Evolutionary conservation across 78 protist species (phyloP), one percentile per base, ranked within the genome.

Genomic region (Dictyostelium capitatum): DNA sequence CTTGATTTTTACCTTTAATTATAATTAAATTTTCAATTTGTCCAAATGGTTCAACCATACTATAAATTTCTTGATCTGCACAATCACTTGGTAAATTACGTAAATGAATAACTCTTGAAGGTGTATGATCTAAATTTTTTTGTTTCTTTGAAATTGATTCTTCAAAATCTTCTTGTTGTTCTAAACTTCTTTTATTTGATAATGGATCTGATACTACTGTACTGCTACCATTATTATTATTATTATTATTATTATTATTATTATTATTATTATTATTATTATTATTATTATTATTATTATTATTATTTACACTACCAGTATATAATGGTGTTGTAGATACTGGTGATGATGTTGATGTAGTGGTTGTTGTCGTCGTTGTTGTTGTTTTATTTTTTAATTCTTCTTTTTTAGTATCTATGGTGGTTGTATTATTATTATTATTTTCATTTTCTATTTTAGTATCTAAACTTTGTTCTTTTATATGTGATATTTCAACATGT

Each of bases 1-100:
- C 95, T 48, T 90, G 95, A 59, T 80, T 46, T 82, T 90, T 90
- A 20, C 90, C 89, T 56, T 80, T 87, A 19, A 87, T 72, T 10
- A 89, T 62, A 15, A 95, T 37, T n/a, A 83, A 23, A 41, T 95
- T 81, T 43, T 56, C 80, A 11, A 95, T 92, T 1, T 10, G 37
- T 4, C 92, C 97, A 37, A 77, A 84, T 11, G 87, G 83, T 25
- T 41, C 72, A 32, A 64, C 89, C 17, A 95, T 8, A 11, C 47
- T 30, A 17, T 53, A 23, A 19, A 95, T 56, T 74, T 95, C 97
- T 48, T 69, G 69, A 25, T 95, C 97, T 2, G 83, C 78, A 17
- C 89, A 82, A 54, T 91, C 95, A 5, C 48, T 30, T 50, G 92
- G 95, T 37, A 91, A 30, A 59, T 91, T 91, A 20, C 95, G 82